A percentile compares a stretch with the other conserved stretches of the same genome.
Conservation (phyloP, 192 early-diverging fungal species). For the Linnemannia exigua region DNA sequence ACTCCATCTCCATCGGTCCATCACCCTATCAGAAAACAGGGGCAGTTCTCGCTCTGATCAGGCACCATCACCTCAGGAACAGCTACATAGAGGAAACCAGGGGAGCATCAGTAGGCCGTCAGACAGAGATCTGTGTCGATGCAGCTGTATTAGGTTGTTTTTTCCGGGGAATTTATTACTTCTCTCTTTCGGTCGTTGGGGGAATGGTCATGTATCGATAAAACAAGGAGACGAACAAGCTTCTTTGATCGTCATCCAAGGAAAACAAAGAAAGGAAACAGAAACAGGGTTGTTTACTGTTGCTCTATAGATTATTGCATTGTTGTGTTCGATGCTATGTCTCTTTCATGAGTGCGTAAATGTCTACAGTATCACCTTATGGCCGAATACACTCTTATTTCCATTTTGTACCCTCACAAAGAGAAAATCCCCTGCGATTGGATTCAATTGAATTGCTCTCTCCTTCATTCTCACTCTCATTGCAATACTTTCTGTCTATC, state of each 20-base stretch:
- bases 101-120: background rate
- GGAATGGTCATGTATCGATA: background rate
- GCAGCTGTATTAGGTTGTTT: background rate
- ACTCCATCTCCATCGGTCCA: background rate
- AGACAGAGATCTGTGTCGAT: background rate
- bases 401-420: background rate
- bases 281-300: background rate
- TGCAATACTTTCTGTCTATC: too few species aligned
- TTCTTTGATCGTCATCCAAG: background rate
- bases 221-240: background rate
- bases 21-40: background rate
- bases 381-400: too few species aligned
- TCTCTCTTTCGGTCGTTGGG: background rate
- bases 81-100: background rate
- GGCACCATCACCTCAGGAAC: background rate
- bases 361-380: too few species aligned
- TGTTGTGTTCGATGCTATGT: too few species aligned
- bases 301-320: too few species aligned
- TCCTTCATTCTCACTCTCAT: too few species aligned
- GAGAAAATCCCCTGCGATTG: background rate
- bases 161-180: background rate
- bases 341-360: too few species aligned
- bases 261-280: background rate
- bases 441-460: constrained; percentile 8
- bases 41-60: background rate